Evolutionary conservation across 768 basidiomycete species (phyloP).

Genomic region (Suillus americanus): DNA sequence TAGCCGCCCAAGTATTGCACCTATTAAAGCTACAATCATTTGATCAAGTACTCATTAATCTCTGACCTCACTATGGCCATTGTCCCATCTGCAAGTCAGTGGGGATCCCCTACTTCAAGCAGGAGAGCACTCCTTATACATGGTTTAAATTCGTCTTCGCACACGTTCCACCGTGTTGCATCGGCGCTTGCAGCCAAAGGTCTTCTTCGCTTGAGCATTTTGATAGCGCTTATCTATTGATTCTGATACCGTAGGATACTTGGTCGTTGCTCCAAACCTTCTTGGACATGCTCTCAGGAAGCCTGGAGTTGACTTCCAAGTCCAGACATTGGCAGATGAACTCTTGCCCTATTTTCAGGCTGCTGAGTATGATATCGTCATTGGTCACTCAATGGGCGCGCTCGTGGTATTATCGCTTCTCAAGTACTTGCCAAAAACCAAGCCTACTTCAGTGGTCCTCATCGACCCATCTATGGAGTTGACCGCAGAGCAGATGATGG

Average conservation of each 20-base stretch:
- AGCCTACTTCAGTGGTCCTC: constrained; percentile 15
- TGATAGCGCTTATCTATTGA: not conserved
- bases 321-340: not conserved
- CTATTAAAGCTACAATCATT: not conserved
- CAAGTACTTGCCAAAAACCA: constrained; percentile 12
- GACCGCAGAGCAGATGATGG: not conserved
- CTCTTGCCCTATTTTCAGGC: constrained; percentile 1
- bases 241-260: constrained; percentile 17
- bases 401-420: constrained; percentile 15
- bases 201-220: not conserved
- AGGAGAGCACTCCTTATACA: constrained; percentile 23
- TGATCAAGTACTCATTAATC: not conserved
- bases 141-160: constrained; percentile 15
- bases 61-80: not conserved
- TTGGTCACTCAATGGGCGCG: constrained; percentile 25
- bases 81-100: constrained; percentile 12
- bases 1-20: not conserved
- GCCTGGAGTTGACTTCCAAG: not conserved
- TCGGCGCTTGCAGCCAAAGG: constrained; percentile 17
- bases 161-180: constrained; percentile 17
- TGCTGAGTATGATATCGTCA: constrained; percentile 8
- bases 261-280: constrained; percentile 23
- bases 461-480: constrained; percentile 17
- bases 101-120: constrained; percentile 18
- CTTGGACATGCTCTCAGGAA: constrained; percentile 21